Evolutionary conservation across 1,139 yeast genomes (phyloP), one percentile per base, ranked within the genome.

Genomic region (Lodderomyces theae): DNA sequence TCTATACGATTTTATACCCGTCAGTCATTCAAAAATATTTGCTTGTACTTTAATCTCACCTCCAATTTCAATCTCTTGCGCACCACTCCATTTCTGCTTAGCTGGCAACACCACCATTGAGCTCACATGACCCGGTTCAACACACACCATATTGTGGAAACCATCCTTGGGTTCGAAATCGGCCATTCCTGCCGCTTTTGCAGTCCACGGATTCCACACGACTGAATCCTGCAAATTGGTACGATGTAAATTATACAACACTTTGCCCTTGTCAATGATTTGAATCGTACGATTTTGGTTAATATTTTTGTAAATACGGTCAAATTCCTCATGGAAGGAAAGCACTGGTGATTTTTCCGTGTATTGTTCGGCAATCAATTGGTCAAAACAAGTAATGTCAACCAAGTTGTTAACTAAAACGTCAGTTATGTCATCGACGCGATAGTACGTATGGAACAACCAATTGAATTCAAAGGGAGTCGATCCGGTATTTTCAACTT

Each of bases 161-260:
- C 96, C 97, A 40, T 67, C 61, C 58, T 86, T 88, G 40, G 98
- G 98, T 52, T 73, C 76, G 58, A 90, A 92, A 63, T 92, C 98
- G 28, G 71, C 82, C 90, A 92, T 86, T 1, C 84, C 83, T 22
- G 66, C 72, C 17, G 94, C 79, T 60, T 86, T 86, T 41, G 83
- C 77, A 51, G 77, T 71, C 98, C 97, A 92, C 19, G 98, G 98
- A 61, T 92, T 92, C 98, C 98, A 92, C 41, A 92, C 97, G 38
- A 92, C 97, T 17, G 88, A 78, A 58, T 92, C 97, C 2, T 86
- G 89, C 50, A 90, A 70, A 52, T 82, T 81, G 22, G 64, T 64
- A 56, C 95, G 75, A 44, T 76, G 66, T 29, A 89, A 65, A 37
- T 84, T 80, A 58, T 82, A 82, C 40, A 80, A 61, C 3, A 86